A percentile compares a stretch with the other conserved stretches of the same genome.
Evolutionary conservation across 2,329 filamentous ascomycete genomes (phyloP).

Genomic region (Neophaeococcomyces mojaviensis): DNA sequence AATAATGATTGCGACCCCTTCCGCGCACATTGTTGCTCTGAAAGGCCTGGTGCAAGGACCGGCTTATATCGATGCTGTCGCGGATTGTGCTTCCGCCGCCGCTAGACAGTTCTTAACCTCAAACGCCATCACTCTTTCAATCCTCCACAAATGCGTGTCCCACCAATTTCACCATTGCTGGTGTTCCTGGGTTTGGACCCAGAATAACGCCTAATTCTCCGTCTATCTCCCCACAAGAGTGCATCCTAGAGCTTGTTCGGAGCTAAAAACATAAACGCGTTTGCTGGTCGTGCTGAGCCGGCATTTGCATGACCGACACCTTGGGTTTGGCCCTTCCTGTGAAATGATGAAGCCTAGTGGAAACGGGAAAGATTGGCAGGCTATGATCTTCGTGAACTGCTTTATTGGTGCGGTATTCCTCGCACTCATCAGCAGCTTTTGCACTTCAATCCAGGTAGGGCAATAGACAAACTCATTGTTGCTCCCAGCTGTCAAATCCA

Average conservation of each 20-base stretch:
- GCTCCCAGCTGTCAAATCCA: not conserved
- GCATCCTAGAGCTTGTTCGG: not conserved
- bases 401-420: constrained; percentile 2
- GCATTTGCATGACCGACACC: constrained; percentile 1
- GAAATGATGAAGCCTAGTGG: not conserved
- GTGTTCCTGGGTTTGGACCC: not conserved
- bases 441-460: not conserved
- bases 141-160: not conserved
- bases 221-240: not conserved
- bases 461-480: not conserved
- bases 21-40: no score
- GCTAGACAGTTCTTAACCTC: not conserved
- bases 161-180: not conserved
- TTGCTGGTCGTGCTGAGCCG: not conserved
- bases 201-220: no score
- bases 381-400: not conserved
- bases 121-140: not conserved
- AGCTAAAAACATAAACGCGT: not conserved
- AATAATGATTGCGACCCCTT: no score
- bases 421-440: not conserved
- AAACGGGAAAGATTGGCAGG: not conserved
- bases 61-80: not conserved
- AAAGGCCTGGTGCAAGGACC: not conserved
- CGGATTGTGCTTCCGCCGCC: not conserved
- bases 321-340: not conserved